A percentile compares a stretch with the other conserved stretches of the same genome.
Conservation (phyloP, 331 rosid species). For the Ulmus americana region DNA sequence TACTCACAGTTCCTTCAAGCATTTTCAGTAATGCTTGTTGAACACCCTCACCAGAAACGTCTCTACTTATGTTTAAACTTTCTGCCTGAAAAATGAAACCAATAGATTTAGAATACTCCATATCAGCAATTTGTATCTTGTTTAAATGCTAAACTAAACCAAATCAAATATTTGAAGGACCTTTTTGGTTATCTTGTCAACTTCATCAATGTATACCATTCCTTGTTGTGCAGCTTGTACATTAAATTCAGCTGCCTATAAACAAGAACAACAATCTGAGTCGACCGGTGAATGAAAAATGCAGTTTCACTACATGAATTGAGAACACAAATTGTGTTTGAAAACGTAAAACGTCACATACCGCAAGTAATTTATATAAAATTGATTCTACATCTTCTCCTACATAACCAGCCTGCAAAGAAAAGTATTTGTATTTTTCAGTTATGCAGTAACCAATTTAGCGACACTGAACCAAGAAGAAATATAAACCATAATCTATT, state of each 20-base stretch:
- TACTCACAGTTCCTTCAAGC: conserved; percentile 98
- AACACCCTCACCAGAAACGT: conserved; percentile 98
- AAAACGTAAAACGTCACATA: conserved; percentile 24
- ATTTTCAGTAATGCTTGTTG: conserved; percentile 95
- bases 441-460: background rate
- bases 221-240: conserved; percentile 99
- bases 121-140: background rate
- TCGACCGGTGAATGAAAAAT: conserved; percentile 1
- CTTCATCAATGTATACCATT: conserved; percentile 94
- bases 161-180: conserved; percentile 27
- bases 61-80: conserved; percentile 85
- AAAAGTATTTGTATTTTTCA: conserved; percentile 23
- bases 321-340: background rate
- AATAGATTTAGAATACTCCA: conserved; percentile 6
- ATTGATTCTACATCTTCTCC: conserved; percentile 78
- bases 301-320: background rate
- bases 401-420: conserved; percentile 83
- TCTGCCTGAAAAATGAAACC: conserved; percentile 56
- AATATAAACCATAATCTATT: no score
- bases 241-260: conserved; percentile 90
- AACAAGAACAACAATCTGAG: conserved; percentile 22
- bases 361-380: conserved; percentile 63
- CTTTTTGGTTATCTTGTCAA: conserved; percentile 99
- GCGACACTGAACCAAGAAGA: no score
- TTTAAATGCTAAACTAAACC: background rate